Evolutionary conservation across 176 grass and related monocot species (phyloP).

Genomic region (Sorghum bicolor): Sorghum_bicolor_NCBIv3 NC_012875.2:45639001-45639500

Average conservation of each 20-base stretch:
- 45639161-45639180: neutral
- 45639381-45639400: neutral
- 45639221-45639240: neutral
- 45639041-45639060: neutral
- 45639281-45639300: neutral
- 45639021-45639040: neutral
- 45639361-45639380: neutral
- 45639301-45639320: conserved; percentile 39
- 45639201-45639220: neutral
- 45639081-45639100: neutral
- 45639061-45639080: neutral
- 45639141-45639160: neutral
- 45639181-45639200: conserved; percentile 9
- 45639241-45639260: neutral
- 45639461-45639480: neutral
- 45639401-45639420: neutral
- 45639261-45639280: neutral
- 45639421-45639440: neutral
- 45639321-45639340: conserved; percentile 20
- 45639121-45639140: neutral
- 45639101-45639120: neutral
- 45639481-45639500: conserved; percentile 63
- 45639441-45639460: neutral
- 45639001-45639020: neutral
- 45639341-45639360: neutral